Conservation (phyloP, 805 yeast species). For the Saccharomycopsis sp. region DNA sequence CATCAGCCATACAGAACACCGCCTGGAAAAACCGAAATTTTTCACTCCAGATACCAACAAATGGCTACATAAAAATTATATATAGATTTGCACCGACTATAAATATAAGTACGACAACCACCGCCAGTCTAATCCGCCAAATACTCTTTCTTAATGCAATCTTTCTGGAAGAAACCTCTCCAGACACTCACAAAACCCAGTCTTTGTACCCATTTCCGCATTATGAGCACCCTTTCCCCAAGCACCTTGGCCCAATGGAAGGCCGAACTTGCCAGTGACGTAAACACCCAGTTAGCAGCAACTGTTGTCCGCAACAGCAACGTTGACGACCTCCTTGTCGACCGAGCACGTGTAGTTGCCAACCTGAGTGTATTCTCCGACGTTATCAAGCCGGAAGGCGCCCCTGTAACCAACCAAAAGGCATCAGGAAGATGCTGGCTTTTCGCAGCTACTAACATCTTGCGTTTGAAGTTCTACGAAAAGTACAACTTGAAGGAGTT, state of each 20-base stretch:
- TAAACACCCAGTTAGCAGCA: slow-evolving; percentile 4
- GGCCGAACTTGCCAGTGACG: slow-evolving; percentile 5
- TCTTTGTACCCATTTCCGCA: background rate
- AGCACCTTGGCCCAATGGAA: slow-evolving; percentile 7
- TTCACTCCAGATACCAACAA: background rate
- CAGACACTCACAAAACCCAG: background rate
- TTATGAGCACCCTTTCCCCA: slow-evolving; percentile 3
- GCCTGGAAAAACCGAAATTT: background rate
- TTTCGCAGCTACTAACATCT: slow-evolving; percentile 73
- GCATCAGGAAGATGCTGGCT: slow-evolving; percentile 84
- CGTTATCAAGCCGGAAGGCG: slow-evolving; percentile 42
- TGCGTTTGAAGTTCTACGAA: slow-evolving; percentile 56
- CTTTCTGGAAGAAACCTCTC: background rate
- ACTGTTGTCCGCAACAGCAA: slow-evolving; percentile 21
- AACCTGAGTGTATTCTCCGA: slow-evolving; percentile 34
- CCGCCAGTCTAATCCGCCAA: too few relatives aligned
- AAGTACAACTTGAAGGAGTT: slow-evolving; percentile 59
- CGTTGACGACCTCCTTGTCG: slow-evolving; percentile 36
- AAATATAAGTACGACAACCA: too few relatives aligned
- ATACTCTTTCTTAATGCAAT: background rate
- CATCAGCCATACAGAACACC: too few relatives aligned
- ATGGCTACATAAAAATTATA: background rate
- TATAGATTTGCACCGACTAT: too few relatives aligned
- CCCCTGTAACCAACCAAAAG: slow-evolving; percentile 68
- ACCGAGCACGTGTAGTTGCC: slow-evolving; percentile 29